These are phyloP conservation scores for Morella rubra DNA, from an alignment of 306 rosid genomes.

Conservation along the genomic window DNA sequence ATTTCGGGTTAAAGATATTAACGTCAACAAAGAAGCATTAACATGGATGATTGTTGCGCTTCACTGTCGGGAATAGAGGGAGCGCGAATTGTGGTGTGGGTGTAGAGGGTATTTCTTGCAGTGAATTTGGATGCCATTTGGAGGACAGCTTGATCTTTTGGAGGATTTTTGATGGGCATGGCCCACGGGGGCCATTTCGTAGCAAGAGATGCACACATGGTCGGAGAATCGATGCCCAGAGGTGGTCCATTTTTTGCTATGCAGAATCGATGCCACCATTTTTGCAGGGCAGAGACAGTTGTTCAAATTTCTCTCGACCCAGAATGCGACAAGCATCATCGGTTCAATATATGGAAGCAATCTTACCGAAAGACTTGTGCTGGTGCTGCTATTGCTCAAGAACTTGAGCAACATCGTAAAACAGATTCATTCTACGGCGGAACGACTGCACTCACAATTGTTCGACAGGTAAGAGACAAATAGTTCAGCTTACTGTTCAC, in stretches of 20 bases:
- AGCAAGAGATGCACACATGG: conserved; percentile 68
- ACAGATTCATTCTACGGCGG: conserved; percentile 82
- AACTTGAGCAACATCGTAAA: conserved; percentile 64
- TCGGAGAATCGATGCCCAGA: too few relatives aligned
- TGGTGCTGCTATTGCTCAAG: conserved; percentile 78
- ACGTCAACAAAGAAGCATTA: too few relatives aligned
- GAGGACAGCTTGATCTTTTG: too few relatives aligned
- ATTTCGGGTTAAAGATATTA: too few relatives aligned
- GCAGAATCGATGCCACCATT: conserved; percentile 74
- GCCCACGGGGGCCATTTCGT: conserved; percentile 95
- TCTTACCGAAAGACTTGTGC: conserved; percentile 84
- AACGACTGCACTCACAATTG: conserved; percentile 83
- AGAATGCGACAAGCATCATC: conserved; percentile 41
- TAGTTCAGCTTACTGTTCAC: conserved; percentile 80
- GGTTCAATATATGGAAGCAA: conserved; percentile 70
- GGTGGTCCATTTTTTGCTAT: too few relatives aligned
- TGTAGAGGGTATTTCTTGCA: too few relatives aligned
- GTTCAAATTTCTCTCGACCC: conserved; percentile 47
- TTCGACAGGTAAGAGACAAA: conserved; percentile 62
- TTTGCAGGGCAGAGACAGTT: conserved; percentile 65
- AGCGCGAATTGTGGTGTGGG: too few relatives aligned
- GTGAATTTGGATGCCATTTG: too few relatives aligned
- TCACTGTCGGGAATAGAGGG: too few relatives aligned
- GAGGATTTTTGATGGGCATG: conserved; percentile 94
- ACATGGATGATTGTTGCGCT: too few relatives aligned